Conservation (phyloP, 176 grass and related monocot species). For the Ampelocalamus luodianensis region DNA sequence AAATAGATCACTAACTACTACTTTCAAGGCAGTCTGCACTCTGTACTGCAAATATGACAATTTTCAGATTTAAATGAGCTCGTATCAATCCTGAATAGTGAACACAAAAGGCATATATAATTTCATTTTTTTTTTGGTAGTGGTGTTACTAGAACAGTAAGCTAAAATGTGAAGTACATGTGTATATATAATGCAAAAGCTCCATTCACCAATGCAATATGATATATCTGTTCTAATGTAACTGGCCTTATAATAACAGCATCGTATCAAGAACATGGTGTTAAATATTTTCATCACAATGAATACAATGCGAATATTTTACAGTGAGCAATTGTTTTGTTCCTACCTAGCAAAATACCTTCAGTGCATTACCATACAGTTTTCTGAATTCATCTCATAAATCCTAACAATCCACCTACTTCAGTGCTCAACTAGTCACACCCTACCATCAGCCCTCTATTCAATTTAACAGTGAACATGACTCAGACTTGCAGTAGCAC, state of each 20-base stretch:
- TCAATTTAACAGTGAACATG: constrained; percentile 1
- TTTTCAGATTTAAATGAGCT: neutral
- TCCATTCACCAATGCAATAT: neutral
- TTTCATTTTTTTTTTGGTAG: neutral
- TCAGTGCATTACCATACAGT: neutral
- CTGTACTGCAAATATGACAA: neutral
- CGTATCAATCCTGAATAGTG: neutral
- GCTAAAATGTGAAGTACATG: neutral
- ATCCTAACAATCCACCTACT: neutral
- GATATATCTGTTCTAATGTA: neutral
- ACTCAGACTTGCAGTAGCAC: neutral
- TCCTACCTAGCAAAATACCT: neutral
- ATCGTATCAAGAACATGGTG: neutral
- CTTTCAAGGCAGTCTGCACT: neutral
- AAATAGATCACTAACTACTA: neutral
- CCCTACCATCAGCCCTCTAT: neutral
- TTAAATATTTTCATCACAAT: neutral
- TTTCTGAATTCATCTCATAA: neutral
- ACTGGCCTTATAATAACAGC: neutral
- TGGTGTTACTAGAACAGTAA: neutral
- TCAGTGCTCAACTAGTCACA: neutral
- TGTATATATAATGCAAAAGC: neutral
- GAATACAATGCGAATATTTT: neutral
- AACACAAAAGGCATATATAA: neutral
- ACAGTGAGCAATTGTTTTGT: neutral